Conservation (phyloP, 257 asterid genomes). For the Ligustrum vulgare region DNA sequence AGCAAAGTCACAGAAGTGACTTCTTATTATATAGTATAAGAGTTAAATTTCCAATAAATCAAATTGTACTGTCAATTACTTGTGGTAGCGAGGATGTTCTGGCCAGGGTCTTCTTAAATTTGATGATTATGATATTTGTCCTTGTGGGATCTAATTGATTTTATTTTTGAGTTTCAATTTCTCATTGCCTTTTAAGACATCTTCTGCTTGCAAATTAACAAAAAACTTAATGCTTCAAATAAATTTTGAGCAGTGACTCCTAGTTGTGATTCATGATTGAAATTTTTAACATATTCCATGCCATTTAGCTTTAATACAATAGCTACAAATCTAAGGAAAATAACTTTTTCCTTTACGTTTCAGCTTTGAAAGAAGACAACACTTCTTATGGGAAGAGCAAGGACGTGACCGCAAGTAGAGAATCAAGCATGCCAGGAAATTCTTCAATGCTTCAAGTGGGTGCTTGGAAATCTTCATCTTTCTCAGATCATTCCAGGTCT, state of each 20-base stretch:
- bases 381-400: slow-evolving; percentile 29
- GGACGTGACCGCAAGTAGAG: slow-evolving; percentile 35
- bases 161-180: slow-evolving; percentile 13
- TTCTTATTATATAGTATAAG: slow-evolving; percentile 19
- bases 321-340: slow-evolving; percentile 11
- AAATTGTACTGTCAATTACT: background rate
- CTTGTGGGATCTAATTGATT: background rate
- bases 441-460: slow-evolving; percentile 45
- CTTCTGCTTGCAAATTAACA: background rate
- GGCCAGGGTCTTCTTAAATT: background rate
- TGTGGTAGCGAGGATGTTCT: background rate
- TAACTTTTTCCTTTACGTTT: slow-evolving; percentile 9
- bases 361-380: slow-evolving; percentile 50
- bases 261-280: background rate
- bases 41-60: slow-evolving; percentile 7
- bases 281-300: background rate
- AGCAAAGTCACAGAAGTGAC: slow-evolving; percentile 7
- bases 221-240: background rate
- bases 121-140: background rate
- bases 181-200: background rate
- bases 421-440: slow-evolving; percentile 34
- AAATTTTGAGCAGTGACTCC: background rate
- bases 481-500: slow-evolving; percentile 51
- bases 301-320: slow-evolving; percentile 7
- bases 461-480: slow-evolving; percentile 71